Base-by-base conservation (phyloP, 1,284 basidiomycete species). In the Cryptococcus wingfieldii region DNA sequence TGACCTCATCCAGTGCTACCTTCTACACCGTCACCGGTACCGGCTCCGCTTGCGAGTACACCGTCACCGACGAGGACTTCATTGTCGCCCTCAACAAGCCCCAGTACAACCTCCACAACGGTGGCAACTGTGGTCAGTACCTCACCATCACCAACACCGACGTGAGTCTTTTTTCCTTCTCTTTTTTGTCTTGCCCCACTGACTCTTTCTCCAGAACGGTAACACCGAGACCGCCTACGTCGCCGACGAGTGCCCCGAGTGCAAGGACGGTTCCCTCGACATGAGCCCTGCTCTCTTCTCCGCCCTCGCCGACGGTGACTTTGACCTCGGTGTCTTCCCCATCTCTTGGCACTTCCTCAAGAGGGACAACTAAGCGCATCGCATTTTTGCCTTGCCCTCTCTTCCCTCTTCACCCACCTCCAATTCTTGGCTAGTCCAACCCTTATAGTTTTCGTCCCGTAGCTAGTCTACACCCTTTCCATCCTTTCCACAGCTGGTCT, bases 61-160 rank as follows among this genome's bases (percentile, higher is more conserved):
- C 38, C 53, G 69, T 69, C 65, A 41, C 37, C 41, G 59, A 71
- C 61, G 43, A 46, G 18, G 71, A 74, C 60, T 54, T 46, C 37
- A 66, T 74, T 50, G 71, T 73, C 50, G 72, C 72, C 51, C 50
- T 76, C 44, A 71, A 71, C 68, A 48, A 52, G 14, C 50, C 58
- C 49, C 60, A 67, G 55, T 72, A 65, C 58, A 25, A 23, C 16
- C 13, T 28, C 23, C 38, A 56, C 45, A 27, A 51, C 34, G 68
- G 62, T 19, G 41, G 41, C 13, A 80, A 86, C 62, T 94, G 90
- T 68, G 62, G 64, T 56, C 77, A 81, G 70, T 70, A 79, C 51
- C 82, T 93, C 63, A 63, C 72, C 60, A 84, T 94, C 71, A 86
- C 79, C 62, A 86, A 88, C 79, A 60, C 62, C 28, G 62, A 72